Evolutionary conservation across 495 filamentous ascomycete genomes (phyloP), one percentile per base, ranked within the genome.

Genomic region (Aspergillus ellipticus): DNA sequence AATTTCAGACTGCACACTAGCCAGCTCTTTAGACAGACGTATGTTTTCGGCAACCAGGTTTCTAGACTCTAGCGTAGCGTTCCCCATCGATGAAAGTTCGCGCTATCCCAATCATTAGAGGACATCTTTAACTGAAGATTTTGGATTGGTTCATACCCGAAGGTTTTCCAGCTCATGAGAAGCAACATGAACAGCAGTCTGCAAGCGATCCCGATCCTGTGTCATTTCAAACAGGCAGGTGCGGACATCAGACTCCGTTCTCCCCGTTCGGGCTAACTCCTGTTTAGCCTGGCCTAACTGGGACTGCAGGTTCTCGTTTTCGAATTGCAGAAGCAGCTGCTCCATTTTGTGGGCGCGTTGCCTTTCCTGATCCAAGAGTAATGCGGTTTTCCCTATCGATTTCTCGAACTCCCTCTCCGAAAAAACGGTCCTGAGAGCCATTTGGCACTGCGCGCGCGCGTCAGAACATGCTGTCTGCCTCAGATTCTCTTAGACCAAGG

Each of bases 21-120:
- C 76, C 8, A 96, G 65, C 61, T 96, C 89, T 33, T 87, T 85
- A 17, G 82, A 75, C 17, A 97, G 76, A 1, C 82, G 79, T 9
- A 88, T 71, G 62, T 96, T 96, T 58, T 94, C 90, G 10, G 86
- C 80, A 46, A 92, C 74, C 5, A 92, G 48, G 48, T 86, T 88
- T 28, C 84, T 80, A 4, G 86, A 85, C 61, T 88, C 85, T 41
- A 83, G 81, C 0, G 83, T 80, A 31, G 85, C 74, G 55, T 72
- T 71, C 54, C 82, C 82, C 66, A 89, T 72, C 1, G 85, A 79
- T 26, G 77, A 71, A 15, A 92, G 71, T 67, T 96, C 88, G 29
- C 81, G 82, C 87, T 92, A 55, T 39, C 6, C 24, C 16, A 24
- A 17, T 49, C 6, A 39, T 43, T 26, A 50, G 35, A 49, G 13